These are phyloP conservation scores for Metarhizium brunneum DNA, from an alignment of 2,329 filamentous ascomycete genomes.

Conservation along the genomic window DNA sequence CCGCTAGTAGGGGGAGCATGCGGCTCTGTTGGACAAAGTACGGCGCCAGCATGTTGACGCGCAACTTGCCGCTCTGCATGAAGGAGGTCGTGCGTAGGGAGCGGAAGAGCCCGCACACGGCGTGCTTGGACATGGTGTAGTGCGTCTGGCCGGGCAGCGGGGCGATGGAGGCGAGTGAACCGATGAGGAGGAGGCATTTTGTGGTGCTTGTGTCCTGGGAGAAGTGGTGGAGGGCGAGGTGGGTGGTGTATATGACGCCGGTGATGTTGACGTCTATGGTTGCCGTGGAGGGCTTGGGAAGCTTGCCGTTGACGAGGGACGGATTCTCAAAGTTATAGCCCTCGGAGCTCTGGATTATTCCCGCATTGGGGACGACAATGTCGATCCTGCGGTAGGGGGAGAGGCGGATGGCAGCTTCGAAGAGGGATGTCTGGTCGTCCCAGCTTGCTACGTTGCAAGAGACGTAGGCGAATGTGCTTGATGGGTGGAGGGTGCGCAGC, in stretches of 20 bases:
- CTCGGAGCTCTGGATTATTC: constrained; percentile 34
- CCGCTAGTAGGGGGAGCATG: constrained; percentile 36
- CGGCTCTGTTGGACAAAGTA: constrained; percentile 57
- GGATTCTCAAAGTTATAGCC: constrained; percentile 37
- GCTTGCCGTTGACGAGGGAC: constrained; percentile 28
- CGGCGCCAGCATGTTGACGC: constrained; percentile 57
- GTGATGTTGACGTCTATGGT: constrained; percentile 54
- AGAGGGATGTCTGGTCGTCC: constrained; percentile 54
- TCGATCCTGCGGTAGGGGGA: constrained; percentile 49
- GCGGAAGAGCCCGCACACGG: constrained; percentile 54
- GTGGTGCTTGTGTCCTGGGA: constrained; percentile 26
- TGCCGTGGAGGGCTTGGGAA: constrained; percentile 36
- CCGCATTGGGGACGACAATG: constrained; percentile 58
- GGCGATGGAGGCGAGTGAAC: constrained; percentile 49
- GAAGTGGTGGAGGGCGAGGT: constrained; percentile 47
- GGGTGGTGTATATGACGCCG: constrained; percentile 55
- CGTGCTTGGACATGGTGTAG: constrained; percentile 58
- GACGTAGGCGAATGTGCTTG: constrained; percentile 42
- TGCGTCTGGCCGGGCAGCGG: constrained; percentile 35
- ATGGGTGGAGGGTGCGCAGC: constrained; percentile 30
- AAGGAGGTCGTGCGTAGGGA: constrained; percentile 40
- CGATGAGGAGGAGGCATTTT: constrained; percentile 52
- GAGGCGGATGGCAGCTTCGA: constrained; percentile 45
- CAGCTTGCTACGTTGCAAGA: constrained; percentile 58
- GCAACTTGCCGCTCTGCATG: constrained; percentile 32